Evolutionary conservation across 2,329 filamentous ascomycete genomes (phyloP).

Genomic region (Nothopassalora personata): DNA sequence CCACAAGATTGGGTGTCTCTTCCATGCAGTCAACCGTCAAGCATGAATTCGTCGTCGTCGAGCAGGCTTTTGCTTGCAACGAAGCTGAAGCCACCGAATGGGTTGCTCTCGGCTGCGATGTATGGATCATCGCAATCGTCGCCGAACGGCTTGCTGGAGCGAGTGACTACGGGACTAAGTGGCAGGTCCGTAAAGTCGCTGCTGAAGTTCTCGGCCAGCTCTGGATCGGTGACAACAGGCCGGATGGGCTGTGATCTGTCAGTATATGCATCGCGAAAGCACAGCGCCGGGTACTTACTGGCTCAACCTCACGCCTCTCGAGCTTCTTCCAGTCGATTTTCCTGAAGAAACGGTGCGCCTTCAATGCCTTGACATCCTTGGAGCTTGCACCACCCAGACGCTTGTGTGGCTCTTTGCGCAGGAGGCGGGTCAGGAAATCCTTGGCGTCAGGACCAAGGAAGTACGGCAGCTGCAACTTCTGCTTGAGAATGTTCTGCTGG

Average conservation of each 20-base stretch:
- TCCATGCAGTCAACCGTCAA: conserved; percentile 30
- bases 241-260: conserved; percentile 59
- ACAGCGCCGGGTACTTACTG: conserved; percentile 33
- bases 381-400: conserved; percentile 83
- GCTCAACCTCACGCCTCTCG: conserved; percentile 72
- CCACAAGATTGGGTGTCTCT: not conserved
- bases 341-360: conserved; percentile 92
- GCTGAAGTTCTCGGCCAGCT: conserved; percentile 93
- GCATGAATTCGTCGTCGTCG: conserved; percentile 35
- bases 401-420: conserved; percentile 89
- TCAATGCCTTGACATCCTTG: conserved; percentile 78
- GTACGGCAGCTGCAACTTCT: conserved; percentile 84
- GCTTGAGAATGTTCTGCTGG: conserved; percentile 89
- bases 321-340: conserved; percentile 93
- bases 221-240: conserved; percentile 90
- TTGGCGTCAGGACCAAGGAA: conserved; percentile 89
- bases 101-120: conserved; percentile 36
- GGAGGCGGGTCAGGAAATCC: conserved; percentile 80
- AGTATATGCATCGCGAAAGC: not conserved
- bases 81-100: conserved; percentile 52
- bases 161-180: conserved; percentile 62
- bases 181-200: conserved; percentile 84
- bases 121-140: conserved; percentile 18
- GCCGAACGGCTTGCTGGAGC: conserved; percentile 22
- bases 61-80: conserved; percentile 49